These are phyloP conservation scores for Phytophthora uliginosa DNA, from an alignment of 352 stramenopile species.

Conservation along the genomic window DNA sequence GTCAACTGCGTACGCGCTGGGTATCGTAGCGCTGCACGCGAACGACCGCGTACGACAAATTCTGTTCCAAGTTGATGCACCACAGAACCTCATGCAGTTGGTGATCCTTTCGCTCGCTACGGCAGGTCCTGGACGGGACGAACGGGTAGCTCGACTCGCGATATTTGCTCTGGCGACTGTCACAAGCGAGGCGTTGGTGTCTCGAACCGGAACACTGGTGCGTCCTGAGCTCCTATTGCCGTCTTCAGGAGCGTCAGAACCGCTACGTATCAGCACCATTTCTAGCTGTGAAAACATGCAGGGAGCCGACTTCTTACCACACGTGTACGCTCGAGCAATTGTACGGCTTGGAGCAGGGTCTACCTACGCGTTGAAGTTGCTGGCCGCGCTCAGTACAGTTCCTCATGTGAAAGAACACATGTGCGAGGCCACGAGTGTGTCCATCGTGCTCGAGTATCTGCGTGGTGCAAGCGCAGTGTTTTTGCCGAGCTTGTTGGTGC, in stretches of 20 bases:
- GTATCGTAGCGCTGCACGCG: conserved; percentile 50
- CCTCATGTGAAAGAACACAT: conserved; percentile 34
- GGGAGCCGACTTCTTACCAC: conserved; percentile 15
- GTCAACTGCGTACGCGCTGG: conserved; percentile 62
- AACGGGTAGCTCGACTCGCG: conserved; percentile 46
- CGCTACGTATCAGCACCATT: conserved; percentile 31
- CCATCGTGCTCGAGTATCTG: conserved; percentile 44
- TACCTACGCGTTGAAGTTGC: conserved; percentile 50
- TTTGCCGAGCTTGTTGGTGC: conserved; percentile 44
- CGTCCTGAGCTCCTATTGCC: conserved; percentile 21
- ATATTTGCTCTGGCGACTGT: conserved; percentile 62
- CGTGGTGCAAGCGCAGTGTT: conserved; percentile 38
- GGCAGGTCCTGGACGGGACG: conserved; percentile 26
- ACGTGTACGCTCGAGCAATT: conserved; percentile 41
- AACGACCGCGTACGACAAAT: conserved; percentile 51
- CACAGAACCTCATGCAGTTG: conserved; percentile 62
- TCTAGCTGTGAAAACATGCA: conserved; percentile 28
- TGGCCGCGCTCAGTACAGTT: conserved; percentile 39
- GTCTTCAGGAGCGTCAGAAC: conserved; percentile 12
- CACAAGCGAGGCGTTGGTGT: conserved; percentile 43
- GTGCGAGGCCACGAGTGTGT: conserved; percentile 35
- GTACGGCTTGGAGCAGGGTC: conserved; percentile 33
- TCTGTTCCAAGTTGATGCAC: conserved; percentile 60
- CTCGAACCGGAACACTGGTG: conserved; percentile 21
- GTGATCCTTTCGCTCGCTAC: conserved; percentile 27